A percentile compares a stretch with the other conserved stretches of the same genome.
These are phyloP conservation scores for Achaetomiella virescens DNA, from an alignment of 495 filamentous ascomycete species.

Conservation along the genomic window DNA sequence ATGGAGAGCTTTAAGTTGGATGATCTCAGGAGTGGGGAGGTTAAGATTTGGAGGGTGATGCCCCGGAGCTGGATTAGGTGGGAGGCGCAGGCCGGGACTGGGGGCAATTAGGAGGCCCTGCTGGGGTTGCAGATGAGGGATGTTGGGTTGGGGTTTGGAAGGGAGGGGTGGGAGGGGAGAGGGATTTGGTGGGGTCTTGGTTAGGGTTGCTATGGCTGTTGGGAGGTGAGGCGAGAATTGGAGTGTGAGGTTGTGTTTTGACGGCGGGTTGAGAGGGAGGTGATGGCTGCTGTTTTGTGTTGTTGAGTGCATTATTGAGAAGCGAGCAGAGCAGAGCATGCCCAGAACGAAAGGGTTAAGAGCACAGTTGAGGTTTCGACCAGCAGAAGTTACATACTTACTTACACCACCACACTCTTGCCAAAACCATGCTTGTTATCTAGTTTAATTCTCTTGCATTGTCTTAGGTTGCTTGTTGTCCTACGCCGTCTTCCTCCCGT, in stretches of 20 bases:
- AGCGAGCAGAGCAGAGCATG: too few relatives aligned
- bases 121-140: conserved; percentile 10
- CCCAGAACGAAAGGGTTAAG: too few relatives aligned
- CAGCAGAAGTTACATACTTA: too few relatives aligned
- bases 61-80: conserved; percentile 88
- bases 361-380: too few relatives aligned
- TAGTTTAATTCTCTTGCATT: too few relatives aligned
- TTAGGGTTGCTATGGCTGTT: conserved; percentile 8
- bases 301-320: not conserved
- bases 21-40: conserved; percentile 87
- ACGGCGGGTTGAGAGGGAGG: too few relatives aligned
- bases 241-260: not conserved
- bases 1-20: conserved; percentile 88
- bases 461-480: too few relatives aligned
- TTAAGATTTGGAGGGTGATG: conserved; percentile 97
- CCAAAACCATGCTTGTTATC: too few relatives aligned
- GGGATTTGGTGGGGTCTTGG: conserved; percentile 8
- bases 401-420: too few relatives aligned
- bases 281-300: not conserved
- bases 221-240: not conserved
- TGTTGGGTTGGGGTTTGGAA: not conserved
- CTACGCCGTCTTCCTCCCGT: too few relatives aligned
- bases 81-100: conserved; percentile 36
- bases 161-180: too few relatives aligned
- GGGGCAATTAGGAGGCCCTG: conserved; percentile 25